Evolutionary conservation across 805 yeast species (phyloP).

Genomic region (Pichia rugopelliculosa): DNA sequence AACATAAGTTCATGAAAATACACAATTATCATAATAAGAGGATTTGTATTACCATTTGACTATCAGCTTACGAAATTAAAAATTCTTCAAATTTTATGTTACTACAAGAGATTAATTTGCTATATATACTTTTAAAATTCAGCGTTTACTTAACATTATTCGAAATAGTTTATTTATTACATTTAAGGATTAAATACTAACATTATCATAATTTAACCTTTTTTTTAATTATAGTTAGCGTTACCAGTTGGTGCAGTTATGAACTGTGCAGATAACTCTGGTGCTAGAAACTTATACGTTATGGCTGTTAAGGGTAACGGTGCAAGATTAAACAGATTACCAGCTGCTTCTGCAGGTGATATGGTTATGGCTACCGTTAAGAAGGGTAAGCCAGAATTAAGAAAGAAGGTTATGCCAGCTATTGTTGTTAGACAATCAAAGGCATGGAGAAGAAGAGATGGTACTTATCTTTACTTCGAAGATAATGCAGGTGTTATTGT

Average conservation of each 20-base stretch:
- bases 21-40: too few relatives aligned
- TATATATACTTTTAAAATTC: not conserved
- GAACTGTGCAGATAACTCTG: constrained; percentile 99
- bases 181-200: constrained; percentile 8
- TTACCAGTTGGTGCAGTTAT: constrained; percentile 99
- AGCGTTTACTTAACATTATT: not conserved
- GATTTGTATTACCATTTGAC: too few relatives aligned
- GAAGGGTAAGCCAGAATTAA: constrained; percentile 99
- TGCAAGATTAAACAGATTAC: constrained; percentile 99
- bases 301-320: constrained; percentile 98
- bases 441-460: constrained; percentile 99
- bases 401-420: constrained; percentile 99
- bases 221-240: constrained; percentile 67
- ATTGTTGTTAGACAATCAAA: constrained; percentile 98
- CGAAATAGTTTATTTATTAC: not conserved
- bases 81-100: too few relatives aligned
- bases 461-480: constrained; percentile 98
- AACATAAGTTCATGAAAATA: too few relatives aligned
- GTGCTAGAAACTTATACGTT: constrained; percentile 99
- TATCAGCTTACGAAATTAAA: too few relatives aligned
- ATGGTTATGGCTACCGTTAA: constrained; percentile 99
- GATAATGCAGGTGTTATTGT: constrained; percentile 99
- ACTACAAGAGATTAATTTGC: not conserved
- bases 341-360: constrained; percentile 99
- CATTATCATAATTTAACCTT: constrained; percentile 22